phyloP scores from a whole-genome alignment of 192 early-diverging fungal genomes.

The Coemansia sp. region DNA sequence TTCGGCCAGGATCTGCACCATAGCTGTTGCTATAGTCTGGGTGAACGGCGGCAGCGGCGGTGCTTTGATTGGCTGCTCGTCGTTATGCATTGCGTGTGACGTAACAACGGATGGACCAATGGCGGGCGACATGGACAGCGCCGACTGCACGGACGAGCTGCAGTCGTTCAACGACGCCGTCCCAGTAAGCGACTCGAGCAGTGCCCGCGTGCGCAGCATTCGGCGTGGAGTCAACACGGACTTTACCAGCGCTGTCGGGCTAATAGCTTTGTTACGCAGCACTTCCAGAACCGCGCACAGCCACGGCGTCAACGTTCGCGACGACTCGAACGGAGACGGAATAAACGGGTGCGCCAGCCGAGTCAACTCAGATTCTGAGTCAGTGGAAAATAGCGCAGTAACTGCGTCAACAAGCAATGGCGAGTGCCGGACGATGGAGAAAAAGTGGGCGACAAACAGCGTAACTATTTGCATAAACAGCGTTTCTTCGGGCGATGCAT shows the following conservation, averaged over 20 bases:
- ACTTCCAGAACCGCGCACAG: constrained; percentile 36
- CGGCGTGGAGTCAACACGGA: constrained; percentile 47
- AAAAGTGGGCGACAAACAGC: constrained; percentile 47
- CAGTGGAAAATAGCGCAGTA: constrained; percentile 33
- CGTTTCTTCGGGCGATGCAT: constrained; percentile 27
- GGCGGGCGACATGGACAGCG: constrained; percentile 3
- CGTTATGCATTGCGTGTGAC: not conserved
- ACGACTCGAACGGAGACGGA: constrained; percentile 39
- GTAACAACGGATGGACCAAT: constrained; percentile 1
- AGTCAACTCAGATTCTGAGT: not conserved
- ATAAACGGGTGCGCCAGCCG: constrained; percentile 26
- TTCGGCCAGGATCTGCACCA: constrained; percentile 43
- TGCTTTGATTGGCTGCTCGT: not conserved
- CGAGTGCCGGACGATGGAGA: constrained; percentile 47
- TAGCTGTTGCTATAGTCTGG: constrained; percentile 20
- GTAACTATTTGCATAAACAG: constrained; percentile 53
- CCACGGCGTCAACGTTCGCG: constrained; percentile 47
- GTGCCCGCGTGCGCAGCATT: constrained; percentile 45
- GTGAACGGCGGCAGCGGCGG: constrained; percentile 22
- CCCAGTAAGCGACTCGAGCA: constrained; percentile 49
- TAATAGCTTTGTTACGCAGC: constrained; percentile 51
- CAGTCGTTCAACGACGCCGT: constrained; percentile 20
- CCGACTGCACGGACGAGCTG: constrained; percentile 25
- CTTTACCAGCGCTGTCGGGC: constrained; percentile 42
- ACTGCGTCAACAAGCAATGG: constrained; percentile 38